Conservation (phyloP, 2,329 filamentous ascomycete species). For the Dendrostoma leiphaemia region DNA sequence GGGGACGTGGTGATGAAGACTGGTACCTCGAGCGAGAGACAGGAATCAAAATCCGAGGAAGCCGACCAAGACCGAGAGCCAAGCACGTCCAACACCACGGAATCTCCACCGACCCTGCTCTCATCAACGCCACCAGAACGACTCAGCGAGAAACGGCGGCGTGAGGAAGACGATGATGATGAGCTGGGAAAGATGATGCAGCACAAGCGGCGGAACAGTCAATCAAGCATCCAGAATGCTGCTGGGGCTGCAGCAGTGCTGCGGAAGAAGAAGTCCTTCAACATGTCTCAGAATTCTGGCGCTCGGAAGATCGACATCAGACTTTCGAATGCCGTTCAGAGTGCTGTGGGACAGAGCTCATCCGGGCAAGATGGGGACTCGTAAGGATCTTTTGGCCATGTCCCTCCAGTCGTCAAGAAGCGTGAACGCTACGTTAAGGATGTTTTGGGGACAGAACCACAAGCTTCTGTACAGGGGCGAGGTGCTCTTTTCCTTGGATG, state of each 20-base stretch:
- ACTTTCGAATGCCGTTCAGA: constrained; percentile 45
- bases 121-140: constrained; percentile 69
- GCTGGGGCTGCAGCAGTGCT: constrained; percentile 37
- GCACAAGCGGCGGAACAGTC: constrained; percentile 60
- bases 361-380: constrained; percentile 39
- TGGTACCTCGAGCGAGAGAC: constrained; percentile 26
- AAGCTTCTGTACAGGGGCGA: too few species aligned
- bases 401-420: too few species aligned
- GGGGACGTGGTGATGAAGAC: constrained; percentile 43
- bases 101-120: constrained; percentile 28
- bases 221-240: constrained; percentile 43
- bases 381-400: constrained; percentile 22
- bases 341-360: constrained; percentile 31
- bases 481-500: too few species aligned
- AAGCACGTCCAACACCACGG: constrained; percentile 31
- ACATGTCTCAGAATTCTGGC: constrained; percentile 36
- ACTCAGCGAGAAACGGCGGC: constrained; percentile 81
- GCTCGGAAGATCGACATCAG: constrained; percentile 59
- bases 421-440: too few species aligned
- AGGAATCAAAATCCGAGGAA: constrained; percentile 22
- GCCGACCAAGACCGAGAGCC: constrained; percentile 22
- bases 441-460: neutral
- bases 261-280: constrained; percentile 46
- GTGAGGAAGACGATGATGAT: constrained; percentile 92
- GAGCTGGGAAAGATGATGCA: constrained; percentile 80